Evolutionary conservation across 1,284 basidiomycete genomes (phyloP).

Genomic region (Naganishia cerealis): DNA sequence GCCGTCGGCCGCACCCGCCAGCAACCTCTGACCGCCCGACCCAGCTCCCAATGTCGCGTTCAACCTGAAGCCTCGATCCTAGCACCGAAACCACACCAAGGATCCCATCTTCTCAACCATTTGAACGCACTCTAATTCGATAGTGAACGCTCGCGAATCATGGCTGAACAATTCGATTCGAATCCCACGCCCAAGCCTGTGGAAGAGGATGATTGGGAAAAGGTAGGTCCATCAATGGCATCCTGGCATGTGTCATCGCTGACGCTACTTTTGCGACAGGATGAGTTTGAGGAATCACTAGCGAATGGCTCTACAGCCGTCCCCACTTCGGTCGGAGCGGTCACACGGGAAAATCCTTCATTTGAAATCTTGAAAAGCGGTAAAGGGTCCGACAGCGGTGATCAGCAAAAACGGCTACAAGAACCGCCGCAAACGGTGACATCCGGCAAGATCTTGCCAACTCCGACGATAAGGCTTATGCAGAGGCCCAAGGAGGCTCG

Average conservation of each 20-base stretch:
- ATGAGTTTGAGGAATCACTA: slow-evolving; percentile 6
- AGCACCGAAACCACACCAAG: background rate
- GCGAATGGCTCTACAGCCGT: background rate
- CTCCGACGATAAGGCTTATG: slow-evolving; percentile 17
- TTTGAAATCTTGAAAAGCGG: background rate
- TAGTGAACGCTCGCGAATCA: background rate
- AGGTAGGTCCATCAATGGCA: slow-evolving; percentile 4
- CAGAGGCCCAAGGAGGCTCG: slow-evolving; percentile 12
- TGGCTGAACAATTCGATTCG: background rate
- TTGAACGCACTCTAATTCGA: background rate
- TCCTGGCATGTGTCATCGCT: background rate
- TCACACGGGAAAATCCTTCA: background rate
- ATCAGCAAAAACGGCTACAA: background rate
- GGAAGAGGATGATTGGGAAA: slow-evolving; percentile 28
- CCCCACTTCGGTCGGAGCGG: background rate
- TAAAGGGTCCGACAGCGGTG: background rate
- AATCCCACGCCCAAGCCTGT: background rate
- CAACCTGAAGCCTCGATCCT: background rate
- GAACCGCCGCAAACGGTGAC: background rate
- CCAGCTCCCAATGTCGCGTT: background rate
- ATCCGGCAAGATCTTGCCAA: background rate
- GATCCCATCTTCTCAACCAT: background rate
- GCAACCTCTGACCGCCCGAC: background rate
- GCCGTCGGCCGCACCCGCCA: background rate
- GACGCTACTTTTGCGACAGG: background rate